Evolutionary conservation across 441 rosid genomes (phyloP).

Genomic region (Dalechampia spathulata): DNA sequence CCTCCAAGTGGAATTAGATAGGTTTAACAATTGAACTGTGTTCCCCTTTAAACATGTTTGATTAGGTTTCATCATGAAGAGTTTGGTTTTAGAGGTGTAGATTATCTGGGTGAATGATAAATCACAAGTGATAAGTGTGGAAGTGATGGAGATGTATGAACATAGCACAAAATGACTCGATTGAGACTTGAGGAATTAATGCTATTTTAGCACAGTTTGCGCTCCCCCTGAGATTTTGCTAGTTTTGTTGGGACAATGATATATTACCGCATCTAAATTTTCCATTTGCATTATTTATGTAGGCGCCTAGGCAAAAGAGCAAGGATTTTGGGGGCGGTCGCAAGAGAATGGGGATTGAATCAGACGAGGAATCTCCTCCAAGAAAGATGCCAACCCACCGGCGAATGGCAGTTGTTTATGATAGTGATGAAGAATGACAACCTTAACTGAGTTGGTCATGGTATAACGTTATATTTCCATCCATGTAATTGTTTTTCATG

Average conservation of each 20-base stretch:
- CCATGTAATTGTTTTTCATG: background rate
- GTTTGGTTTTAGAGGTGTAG: too few species aligned
- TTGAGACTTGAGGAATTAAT: too few species aligned
- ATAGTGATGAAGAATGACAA: slow-evolving; percentile 66
- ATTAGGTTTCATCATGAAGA: too few species aligned
- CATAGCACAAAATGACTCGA: too few species aligned
- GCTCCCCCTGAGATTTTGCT: background rate
- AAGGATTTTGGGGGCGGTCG: slow-evolving; percentile 38
- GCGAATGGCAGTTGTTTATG: slow-evolving; percentile 64
- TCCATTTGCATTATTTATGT: background rate
- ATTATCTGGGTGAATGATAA: too few species aligned
- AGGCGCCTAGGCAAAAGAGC: slow-evolving; percentile 46
- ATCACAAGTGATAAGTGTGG: too few species aligned
- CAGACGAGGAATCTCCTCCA: slow-evolving; percentile 70
- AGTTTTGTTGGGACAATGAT: background rate
- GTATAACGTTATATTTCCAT: background rate
- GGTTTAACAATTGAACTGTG: too few species aligned
- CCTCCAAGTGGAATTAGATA: too few species aligned
- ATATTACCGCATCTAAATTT: background rate
- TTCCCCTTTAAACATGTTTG: too few species aligned
- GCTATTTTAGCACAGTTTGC: too few species aligned
- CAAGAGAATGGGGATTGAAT: slow-evolving; percentile 56
- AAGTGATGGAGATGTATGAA: too few species aligned
- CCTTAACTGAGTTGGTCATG: background rate
- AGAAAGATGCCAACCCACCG: slow-evolving; percentile 59